These are phyloP conservation scores for Huntiella bhutanensis DNA, from an alignment of 2,329 filamentous ascomycete species.

Conservation along the genomic window DNA sequence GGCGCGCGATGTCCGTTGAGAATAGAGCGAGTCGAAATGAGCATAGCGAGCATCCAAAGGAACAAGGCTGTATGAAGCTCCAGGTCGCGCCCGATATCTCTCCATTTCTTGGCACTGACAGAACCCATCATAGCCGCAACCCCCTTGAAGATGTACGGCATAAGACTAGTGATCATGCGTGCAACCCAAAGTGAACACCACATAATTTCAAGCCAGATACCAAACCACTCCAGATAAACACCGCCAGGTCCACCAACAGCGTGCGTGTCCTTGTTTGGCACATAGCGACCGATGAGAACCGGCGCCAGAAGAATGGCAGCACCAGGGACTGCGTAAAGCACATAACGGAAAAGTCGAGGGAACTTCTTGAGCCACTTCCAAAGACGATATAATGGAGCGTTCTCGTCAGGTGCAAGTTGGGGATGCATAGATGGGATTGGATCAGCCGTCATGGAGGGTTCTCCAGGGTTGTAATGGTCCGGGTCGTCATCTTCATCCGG, in stretches of 20 bases:
- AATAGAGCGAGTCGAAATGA: constrained; percentile 71
- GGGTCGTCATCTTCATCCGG: constrained; percentile 18
- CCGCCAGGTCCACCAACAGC: constrained; percentile 48
- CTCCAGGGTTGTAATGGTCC: constrained; percentile 11
- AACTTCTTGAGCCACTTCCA: constrained; percentile 29
- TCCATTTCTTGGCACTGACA: constrained; percentile 84
- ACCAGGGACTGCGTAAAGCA: constrained; percentile 29
- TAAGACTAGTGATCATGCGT: constrained; percentile 31
- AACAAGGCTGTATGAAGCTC: constrained; percentile 76
- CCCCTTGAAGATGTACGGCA: constrained; percentile 27
- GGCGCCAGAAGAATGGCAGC: constrained; percentile 27
- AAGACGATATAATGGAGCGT: constrained; percentile 22
- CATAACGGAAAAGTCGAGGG: constrained; percentile 29
- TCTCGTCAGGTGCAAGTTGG: constrained; percentile 10
- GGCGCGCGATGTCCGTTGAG: constrained; percentile 32
- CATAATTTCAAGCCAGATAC: constrained; percentile 83
- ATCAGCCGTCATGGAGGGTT: constrained; percentile 1
- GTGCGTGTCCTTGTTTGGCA: constrained; percentile 20
- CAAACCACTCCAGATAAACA: constrained; percentile 73
- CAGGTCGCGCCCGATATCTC: constrained; percentile 66
- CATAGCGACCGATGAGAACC: constrained; percentile 25
- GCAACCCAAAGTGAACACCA: constrained; percentile 82
- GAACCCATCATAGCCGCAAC: constrained; percentile 57
- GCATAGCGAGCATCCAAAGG: constrained; percentile 76
- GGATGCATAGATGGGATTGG: background rate